phyloP scores from a whole-genome alignment of 306 rosid species.

The Rosa lucieae region DNA sequence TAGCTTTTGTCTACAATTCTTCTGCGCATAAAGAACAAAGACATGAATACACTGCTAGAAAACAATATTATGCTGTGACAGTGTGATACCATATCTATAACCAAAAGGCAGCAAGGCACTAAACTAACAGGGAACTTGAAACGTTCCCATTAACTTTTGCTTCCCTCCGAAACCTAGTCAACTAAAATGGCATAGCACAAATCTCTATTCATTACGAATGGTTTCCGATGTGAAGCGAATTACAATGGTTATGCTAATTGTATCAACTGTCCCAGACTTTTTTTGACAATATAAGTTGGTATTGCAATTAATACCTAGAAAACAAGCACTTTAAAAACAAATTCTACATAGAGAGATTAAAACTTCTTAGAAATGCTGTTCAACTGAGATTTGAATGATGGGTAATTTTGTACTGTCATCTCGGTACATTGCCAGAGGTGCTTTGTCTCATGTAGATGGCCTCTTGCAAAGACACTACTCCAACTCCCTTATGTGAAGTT shows the following conservation, averaged over 20 bases:
- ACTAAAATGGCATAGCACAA: not conserved
- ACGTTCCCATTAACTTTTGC: not conserved
- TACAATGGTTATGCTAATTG: slow-evolving; percentile 13
- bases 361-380: slow-evolving; percentile 16
- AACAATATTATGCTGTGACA: not conserved
- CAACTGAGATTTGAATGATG: slow-evolving; percentile 16
- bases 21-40: not conserved
- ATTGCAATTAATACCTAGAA: slow-evolving; percentile 24
- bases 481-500: slow-evolving; percentile 17
- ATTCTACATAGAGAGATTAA: slow-evolving; percentile 20
- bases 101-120: not conserved
- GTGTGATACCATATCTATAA: not conserved
- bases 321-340: slow-evolving; percentile 11
- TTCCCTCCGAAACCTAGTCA: not conserved
- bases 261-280: slow-evolving; percentile 16
- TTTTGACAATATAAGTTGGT: slow-evolving; percentile 20
- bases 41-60: not conserved
- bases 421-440: slow-evolving; percentile 18
- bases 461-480: slow-evolving; percentile 20
- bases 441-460: slow-evolving; percentile 4
- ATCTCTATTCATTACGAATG: not conserved
- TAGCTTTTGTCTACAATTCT: not conserved
- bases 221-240: not conserved
- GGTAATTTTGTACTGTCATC: slow-evolving; percentile 13
- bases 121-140: not conserved